A percentile compares a stretch with the other conserved stretches of the same genome.
Conservation (phyloP, 1,284 basidiomycete genomes). For the Cerioporus squamosus region DNA sequence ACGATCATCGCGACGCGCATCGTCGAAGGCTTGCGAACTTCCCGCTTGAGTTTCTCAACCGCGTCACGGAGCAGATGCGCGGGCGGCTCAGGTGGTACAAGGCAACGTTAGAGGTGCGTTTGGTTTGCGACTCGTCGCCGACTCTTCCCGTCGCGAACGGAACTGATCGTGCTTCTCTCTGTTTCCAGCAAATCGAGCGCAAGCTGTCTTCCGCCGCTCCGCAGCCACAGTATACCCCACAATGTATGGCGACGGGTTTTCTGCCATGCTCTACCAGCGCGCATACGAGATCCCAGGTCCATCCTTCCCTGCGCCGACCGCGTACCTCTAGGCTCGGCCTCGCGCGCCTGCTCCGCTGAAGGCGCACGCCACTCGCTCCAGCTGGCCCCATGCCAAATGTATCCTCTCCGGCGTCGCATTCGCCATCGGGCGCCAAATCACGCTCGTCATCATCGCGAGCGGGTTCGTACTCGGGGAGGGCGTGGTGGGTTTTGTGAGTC, state of each 20-base stretch:
- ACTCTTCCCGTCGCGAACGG: no score
- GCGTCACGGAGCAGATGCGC: slow-evolving; percentile 73
- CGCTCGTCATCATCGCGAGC: slow-evolving; percentile 87
- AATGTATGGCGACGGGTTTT: slow-evolving; percentile 49
- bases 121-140: not conserved
- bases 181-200: slow-evolving; percentile 76
- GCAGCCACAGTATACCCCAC: slow-evolving; percentile 72
- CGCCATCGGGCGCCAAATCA: slow-evolving; percentile 82
- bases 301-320: slow-evolving; percentile 92
- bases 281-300: slow-evolving; percentile 90
- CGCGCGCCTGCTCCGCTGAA: slow-evolving; percentile 91
- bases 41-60: slow-evolving; percentile 83
- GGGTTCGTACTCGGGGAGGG: slow-evolving; percentile 97
- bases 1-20: slow-evolving; percentile 74
- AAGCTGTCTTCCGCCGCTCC: slow-evolving; percentile 69
- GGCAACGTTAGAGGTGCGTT: slow-evolving; percentile 70
- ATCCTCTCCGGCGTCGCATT: slow-evolving; percentile 92
- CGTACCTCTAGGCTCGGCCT: slow-evolving; percentile 92
- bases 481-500: slow-evolving; percentile 82
- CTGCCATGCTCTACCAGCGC: slow-evolving; percentile 76
- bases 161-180: not conserved
- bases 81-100: slow-evolving; percentile 78
- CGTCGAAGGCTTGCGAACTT: slow-evolving; percentile 80
- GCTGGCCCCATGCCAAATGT: slow-evolving; percentile 62
- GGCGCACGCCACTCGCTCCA: slow-evolving; percentile 54